Evolutionary conservation across 768 basidiomycete species (phyloP), one percentile per base, ranked within the genome.

Genomic region (Auriculariales sp.): DNA sequence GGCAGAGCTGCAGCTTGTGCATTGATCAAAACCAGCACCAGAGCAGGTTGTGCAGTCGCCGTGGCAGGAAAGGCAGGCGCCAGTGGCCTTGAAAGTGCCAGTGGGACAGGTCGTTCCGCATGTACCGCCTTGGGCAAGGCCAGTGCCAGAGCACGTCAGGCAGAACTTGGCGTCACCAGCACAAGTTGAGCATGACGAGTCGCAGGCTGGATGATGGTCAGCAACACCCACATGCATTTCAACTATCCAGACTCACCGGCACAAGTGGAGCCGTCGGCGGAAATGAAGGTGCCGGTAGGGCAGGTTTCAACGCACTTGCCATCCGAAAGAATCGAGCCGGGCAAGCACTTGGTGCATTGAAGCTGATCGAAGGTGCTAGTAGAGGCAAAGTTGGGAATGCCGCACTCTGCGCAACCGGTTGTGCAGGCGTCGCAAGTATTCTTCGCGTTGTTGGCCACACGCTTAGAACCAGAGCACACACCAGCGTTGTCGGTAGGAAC

Each of bases 361-460:
- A 77, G 67, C 49, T 83, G 71, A 49, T 73, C 65, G 44, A 80
- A 65, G 0, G 78, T 81, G 14, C 88, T 88, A 2, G 73, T 74
- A 10, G 72, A 70, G 52, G 60, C 81, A 61, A 92, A 92, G 55
- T 73, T 76, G 4, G 83, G 69, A 53, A 88, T 86, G 49, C 71
- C 66, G 66, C 90, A 93, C 2, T 77, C 69, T 7, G 82, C 83
- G 59, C 89, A 93, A 61, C 83, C 83, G 2, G 83, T 69, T 6
- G 88, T 88, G 60, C 91, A 91, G 49, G 75, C 87, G 58, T 92
- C 86, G 59, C 90, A 93, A 56, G 79, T 77, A n/a, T 73, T 67
- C 65, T 90, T 92, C 60, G 74, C 72, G 56, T 87, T 88, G 56
- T 94, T 83, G 19, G 78, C 87, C 30, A 92, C 74, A 54, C 85